Evolutionary conservation across 352 stramenopile species (phyloP).

Genomic region (Phytophthora constricta): DNA sequence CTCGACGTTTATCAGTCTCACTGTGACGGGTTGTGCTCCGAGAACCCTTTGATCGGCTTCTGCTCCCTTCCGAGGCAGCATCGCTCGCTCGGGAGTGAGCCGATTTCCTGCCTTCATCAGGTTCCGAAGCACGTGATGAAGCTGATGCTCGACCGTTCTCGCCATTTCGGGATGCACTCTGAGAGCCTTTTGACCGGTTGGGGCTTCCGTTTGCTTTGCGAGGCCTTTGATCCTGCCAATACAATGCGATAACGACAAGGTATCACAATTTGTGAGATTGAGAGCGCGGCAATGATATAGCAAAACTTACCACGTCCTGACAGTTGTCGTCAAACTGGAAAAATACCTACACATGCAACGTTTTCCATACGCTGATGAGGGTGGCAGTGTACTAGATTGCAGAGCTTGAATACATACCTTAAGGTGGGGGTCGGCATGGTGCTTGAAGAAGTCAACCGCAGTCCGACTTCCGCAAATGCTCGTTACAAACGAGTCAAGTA

Average conservation of each 20-base stretch:
- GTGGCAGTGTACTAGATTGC: too few species aligned
- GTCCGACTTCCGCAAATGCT: slow-evolving; percentile 47
- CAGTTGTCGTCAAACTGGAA: slow-evolving; percentile 74
- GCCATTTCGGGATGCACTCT: slow-evolving; percentile 13
- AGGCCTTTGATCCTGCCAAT: slow-evolving; percentile 35
- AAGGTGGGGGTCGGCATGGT: slow-evolving; percentile 46
- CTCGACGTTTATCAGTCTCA: slow-evolving; percentile 18
- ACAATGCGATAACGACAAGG: too few species aligned
- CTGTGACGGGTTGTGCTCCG: slow-evolving; percentile 13
- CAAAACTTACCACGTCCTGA: slow-evolving; percentile 52
- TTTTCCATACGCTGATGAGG: too few species aligned
- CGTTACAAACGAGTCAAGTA: slow-evolving; percentile 60
- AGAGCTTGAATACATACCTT: slow-evolving; percentile 55
- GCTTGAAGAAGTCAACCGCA: slow-evolving; percentile 69
- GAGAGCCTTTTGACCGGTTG: slow-evolving; percentile 15
- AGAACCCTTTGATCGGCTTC: slow-evolving; percentile 24
- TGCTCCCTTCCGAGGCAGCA: slow-evolving; percentile 9
- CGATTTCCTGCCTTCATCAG: slow-evolving; percentile 6
- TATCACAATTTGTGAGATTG: too few species aligned
- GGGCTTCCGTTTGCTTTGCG: slow-evolving; percentile 36
- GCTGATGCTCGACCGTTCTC: slow-evolving; percentile 19
- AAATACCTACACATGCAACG: too few species aligned
- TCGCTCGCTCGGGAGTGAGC: slow-evolving; percentile 15
- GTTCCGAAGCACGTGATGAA: slow-evolving; percentile 9
- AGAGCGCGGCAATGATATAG: too few species aligned